These are phyloP conservation scores for Cenchrus fungigraminus DNA, from an alignment of 176 grass and related monocot species.

Conservation along the genomic window DNA sequence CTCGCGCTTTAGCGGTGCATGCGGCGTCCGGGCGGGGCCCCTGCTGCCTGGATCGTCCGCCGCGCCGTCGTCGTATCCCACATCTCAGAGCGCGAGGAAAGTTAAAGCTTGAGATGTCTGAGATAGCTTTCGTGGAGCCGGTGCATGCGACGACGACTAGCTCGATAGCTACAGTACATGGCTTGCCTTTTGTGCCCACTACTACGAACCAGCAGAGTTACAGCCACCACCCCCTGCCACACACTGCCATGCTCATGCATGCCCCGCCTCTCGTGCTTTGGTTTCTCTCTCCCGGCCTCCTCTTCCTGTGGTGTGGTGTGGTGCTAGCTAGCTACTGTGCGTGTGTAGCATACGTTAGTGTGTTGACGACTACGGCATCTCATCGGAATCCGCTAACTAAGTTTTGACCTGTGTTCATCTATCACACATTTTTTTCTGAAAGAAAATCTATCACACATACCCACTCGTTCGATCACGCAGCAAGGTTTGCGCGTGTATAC, in stretches of 20 bases:
- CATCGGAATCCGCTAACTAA: no score
- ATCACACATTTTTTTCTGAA: no score
- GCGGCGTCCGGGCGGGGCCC: not conserved
- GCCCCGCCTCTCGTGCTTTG: not conserved
- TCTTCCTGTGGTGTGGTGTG: not conserved
- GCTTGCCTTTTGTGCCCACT: constrained; percentile 23
- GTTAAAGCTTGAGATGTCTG: constrained; percentile 21
- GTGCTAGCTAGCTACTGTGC: not conserved
- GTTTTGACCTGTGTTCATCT: no score
- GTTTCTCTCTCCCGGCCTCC: not conserved
- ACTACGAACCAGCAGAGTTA: no score
- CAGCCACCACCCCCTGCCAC: not conserved
- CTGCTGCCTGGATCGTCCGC: no score
- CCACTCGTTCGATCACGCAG: no score
- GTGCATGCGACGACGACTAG: not conserved
- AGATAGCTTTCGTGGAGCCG: not conserved
- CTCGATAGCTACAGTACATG: not conserved
- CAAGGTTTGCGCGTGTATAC: no score
- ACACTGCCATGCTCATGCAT: not conserved
- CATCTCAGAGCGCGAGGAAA: constrained; percentile 13
- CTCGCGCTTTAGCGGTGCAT: constrained; percentile 22
- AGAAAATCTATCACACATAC: no score
- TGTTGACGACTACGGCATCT: no score
- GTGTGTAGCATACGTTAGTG: not conserved
- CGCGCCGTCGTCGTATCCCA: no score